phyloP scores from a whole-genome alignment of 768 basidiomycete species.

The Asterophora parasitica region DNA sequence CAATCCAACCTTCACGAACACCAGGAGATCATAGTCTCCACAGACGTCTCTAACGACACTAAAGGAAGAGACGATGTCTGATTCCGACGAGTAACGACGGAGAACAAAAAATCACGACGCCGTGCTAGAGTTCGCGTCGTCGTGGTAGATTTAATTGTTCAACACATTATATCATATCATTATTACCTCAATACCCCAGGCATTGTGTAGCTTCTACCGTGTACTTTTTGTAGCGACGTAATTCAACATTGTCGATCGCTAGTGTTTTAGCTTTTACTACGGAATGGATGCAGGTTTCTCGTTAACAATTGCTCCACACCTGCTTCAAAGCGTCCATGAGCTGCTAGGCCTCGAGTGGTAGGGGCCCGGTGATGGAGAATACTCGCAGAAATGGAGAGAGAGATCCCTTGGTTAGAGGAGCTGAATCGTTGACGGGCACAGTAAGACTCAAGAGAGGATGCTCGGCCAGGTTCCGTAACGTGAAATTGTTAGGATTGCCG shows the following conservation, averaged over 20 bases:
- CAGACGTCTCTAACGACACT: not conserved
- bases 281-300: not conserved
- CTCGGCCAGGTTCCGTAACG: too few relatives aligned
- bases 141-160: slow-evolving; percentile 2
- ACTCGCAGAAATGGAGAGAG: too few relatives aligned
- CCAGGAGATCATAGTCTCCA: slow-evolving; percentile 1
- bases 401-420: too few relatives aligned
- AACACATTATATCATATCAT: slow-evolving; percentile 3
- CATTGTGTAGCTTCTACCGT: not conserved
- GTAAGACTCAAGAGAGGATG: too few relatives aligned
- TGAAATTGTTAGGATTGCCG: too few relatives aligned
- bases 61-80: slow-evolving; percentile 1
- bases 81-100: not conserved
- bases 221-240: not conserved
- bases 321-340: too few relatives aligned
- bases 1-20: slow-evolving; percentile 43
- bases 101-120: not conserved
- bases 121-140: not conserved
- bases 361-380: not conserved
- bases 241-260: not conserved
- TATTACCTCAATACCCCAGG: not conserved
- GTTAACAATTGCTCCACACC: not conserved
- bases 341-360: too few relatives aligned
- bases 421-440: too few relatives aligned
- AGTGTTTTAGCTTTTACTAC: not conserved